Conservation (phyloP, 1,284 basidiomycete species). For the Pseudozyma pruni region DNA sequence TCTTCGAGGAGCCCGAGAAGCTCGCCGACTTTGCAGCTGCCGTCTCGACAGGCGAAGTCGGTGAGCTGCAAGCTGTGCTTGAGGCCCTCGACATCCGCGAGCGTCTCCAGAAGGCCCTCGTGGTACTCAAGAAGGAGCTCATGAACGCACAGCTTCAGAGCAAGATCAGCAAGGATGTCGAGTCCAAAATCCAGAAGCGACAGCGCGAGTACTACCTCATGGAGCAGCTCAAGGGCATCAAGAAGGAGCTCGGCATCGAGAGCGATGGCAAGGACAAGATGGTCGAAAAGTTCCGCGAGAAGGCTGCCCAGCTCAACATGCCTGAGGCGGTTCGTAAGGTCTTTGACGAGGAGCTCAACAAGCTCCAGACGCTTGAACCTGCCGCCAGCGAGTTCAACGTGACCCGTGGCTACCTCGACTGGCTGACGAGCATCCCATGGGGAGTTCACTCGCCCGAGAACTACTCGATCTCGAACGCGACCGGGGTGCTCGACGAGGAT, state of each 20-base stretch:
- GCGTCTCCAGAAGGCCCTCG: conserved; percentile 85
- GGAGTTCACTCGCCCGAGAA: conserved; percentile 94
- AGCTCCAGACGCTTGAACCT: conserved; percentile 87
- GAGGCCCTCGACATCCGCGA: conserved; percentile 89
- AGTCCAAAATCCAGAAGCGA: conserved; percentile 94
- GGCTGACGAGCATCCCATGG: conserved; percentile 88
- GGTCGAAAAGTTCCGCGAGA: conserved; percentile 93
- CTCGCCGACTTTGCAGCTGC: conserved; percentile 98
- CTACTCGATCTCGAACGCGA: conserved; percentile 87
- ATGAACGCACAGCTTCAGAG: conserved; percentile 96
- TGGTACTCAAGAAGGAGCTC: conserved; percentile 96
- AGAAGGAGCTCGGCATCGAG: conserved; percentile 98
- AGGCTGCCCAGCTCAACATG: conserved; percentile 88
- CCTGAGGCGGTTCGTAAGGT: conserved; percentile 90
- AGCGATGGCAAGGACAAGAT: conserved; percentile 97
- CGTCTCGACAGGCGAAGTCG: conserved; percentile 88
- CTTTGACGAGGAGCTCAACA: conserved; percentile 95
- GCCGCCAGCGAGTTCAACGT: conserved; percentile 86
- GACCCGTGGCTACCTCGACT: conserved; percentile 72
- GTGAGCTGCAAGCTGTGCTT: conserved; percentile 91
- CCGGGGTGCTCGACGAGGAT: conserved; percentile 88
- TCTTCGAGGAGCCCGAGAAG: conserved; percentile 98
- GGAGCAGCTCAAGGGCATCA: conserved; percentile 99
- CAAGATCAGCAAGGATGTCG: conserved; percentile 93
- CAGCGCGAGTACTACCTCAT: conserved; percentile 97